Evolutionary conservation across 306 rosid genomes (phyloP).

Genomic region (Psophocarpus tetragonolobus): DNA sequence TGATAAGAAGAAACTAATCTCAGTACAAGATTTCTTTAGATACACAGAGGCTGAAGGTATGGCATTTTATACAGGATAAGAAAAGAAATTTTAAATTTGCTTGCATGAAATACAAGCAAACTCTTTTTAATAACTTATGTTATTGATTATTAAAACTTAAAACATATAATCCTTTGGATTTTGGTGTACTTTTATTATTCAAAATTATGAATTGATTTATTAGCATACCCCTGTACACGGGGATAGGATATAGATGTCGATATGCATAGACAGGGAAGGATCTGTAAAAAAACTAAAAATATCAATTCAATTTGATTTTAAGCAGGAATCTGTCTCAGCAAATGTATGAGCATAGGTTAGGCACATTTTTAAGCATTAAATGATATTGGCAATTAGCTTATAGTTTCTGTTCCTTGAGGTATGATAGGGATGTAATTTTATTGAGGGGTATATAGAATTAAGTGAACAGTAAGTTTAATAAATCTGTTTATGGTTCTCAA

Average conservation of each 20-base stretch:
- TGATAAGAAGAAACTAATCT: constrained; percentile 89
- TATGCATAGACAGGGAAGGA: neutral
- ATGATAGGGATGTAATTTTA: neutral
- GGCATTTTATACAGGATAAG: constrained; percentile 24
- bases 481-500: constrained; percentile 14
- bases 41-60: constrained; percentile 99
- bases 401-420: constrained; percentile 8
- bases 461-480: constrained; percentile 7
- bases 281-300: neutral
- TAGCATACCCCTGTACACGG: neutral
- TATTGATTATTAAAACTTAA: constrained; percentile 7
- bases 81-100: constrained; percentile 9
- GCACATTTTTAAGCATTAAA: neutral
- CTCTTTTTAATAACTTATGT: neutral
- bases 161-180: constrained; percentile 11
- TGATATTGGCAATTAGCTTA: constrained; percentile 17
- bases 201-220: constrained; percentile 9
- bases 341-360: constrained; percentile 9
- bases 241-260: neutral
- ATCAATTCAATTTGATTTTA: neutral
- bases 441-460: neutral
- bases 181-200: constrained; percentile 1
- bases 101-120: constrained; percentile 16
- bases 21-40: constrained; percentile 97
- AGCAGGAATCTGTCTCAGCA: neutral